phyloP scores from a whole-genome alignment of 1,284 basidiomycete species.

The Tilletia walkeri region DNA sequence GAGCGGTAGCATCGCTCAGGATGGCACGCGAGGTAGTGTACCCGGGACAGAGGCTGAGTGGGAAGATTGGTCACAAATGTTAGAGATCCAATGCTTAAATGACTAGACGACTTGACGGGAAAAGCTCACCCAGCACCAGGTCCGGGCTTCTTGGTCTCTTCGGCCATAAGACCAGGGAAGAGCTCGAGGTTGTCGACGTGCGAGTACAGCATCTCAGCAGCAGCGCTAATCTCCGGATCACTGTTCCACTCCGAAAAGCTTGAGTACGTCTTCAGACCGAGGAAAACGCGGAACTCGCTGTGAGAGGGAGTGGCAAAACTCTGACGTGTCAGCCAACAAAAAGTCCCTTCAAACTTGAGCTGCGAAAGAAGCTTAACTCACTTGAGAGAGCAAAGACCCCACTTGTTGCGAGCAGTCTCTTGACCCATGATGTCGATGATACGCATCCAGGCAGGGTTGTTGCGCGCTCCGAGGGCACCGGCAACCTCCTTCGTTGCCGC shows the following conservation, averaged over 20 bases:
- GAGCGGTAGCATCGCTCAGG: slow-evolving; percentile 78
- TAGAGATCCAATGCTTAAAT: slow-evolving; percentile 57
- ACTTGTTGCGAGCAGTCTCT: slow-evolving; percentile 66
- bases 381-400: slow-evolving; percentile 79
- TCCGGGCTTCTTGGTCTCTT: slow-evolving; percentile 14
- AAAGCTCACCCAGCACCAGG: not conserved
- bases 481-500: slow-evolving; percentile 64
- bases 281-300: slow-evolving; percentile 67
- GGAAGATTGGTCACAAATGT: slow-evolving; percentile 50
- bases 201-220: slow-evolving; percentile 65
- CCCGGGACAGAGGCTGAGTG: slow-evolving; percentile 68
- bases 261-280: slow-evolving; percentile 14
- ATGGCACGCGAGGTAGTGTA: slow-evolving; percentile 84
- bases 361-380: not conserved
- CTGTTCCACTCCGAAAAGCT: slow-evolving; percentile 78
- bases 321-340: not conserved
- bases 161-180: slow-evolving; percentile 59
- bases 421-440: slow-evolving; percentile 80
- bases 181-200: slow-evolving; percentile 74
- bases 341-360: too few relatives aligned
- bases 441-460: slow-evolving; percentile 71
- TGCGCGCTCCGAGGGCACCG: slow-evolving; percentile 72
- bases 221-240: slow-evolving; percentile 68
- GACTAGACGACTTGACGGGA: slow-evolving; percentile 63
- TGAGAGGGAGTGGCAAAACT: not conserved